Evolutionary conservation across 208 protist species (phyloP), one percentile per base, ranked within the genome.

Genomic region (Balamuthia mandrillaris): DNA sequence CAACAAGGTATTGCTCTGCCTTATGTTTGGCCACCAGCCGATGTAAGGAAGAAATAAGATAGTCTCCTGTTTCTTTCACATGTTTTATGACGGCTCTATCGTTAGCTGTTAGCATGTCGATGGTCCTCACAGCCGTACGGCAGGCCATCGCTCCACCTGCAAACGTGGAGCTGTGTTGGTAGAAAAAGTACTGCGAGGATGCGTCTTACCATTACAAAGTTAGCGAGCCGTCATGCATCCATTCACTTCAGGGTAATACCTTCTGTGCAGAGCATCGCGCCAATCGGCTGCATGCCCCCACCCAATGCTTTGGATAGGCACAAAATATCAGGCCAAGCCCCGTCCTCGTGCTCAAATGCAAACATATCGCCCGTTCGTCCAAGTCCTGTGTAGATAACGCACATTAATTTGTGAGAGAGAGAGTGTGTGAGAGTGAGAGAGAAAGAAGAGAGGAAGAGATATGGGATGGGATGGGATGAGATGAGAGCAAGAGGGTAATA

Each of bases 221-320:
- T n/a, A n/a, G n/a, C n/a, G 68, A 41, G 14, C 68, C 68, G 49
- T 41, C 33, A 9, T 12, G 33, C 58, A 65, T 29, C 9, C 9
- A 31, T 65, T 65, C 61, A 16, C 58, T 3, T 54, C 47, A 54
- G 47, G 47, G 18, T 21, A 18, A 54, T 54, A 14, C 16, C 16
- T 54, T 54, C 47, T 54, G 47, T 14, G 14, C 47, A 54, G 47
- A 54, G 16, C 14, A 7, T 18, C 18, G n/a, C 41, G 56, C 68
- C 68, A 4, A 77, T 77, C 14, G 96, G 96, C 10, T 94, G 89
- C 33, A 97, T 60, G 39, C 96, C 96, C 51, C 96, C 96, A 56
- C 86, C 90, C 12, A 98, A 86, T 10, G 95, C 95, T 77, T 97
- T 97, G 42, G 93, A 96, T 0, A 97, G 86, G 14, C 95, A 65